These are phyloP conservation scores for Plectranthus barbatus DNA, from an alignment of 257 asterid species.

Conservation along the genomic window DNA sequence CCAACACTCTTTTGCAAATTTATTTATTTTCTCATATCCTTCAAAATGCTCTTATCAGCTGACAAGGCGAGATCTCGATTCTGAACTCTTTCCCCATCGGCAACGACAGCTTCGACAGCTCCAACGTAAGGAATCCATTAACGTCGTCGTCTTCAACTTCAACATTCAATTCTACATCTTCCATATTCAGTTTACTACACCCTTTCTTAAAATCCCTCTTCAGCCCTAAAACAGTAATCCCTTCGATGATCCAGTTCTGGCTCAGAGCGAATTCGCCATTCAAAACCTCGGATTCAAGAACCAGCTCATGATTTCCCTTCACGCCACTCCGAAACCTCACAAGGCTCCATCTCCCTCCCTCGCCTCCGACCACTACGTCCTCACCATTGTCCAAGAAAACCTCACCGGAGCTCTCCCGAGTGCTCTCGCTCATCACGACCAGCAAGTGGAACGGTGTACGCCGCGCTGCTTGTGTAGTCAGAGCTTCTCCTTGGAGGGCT, in stretches of 20 bases:
- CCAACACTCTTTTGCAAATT: too few species aligned
- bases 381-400: conserved; percentile 60
- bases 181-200: background rate
- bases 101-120: conserved; percentile 14
- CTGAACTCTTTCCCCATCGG: conserved; percentile 27
- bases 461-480: conserved; percentile 44
- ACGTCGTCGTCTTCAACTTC: background rate
- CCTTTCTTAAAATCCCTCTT: background rate
- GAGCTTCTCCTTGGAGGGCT: conserved; percentile 48
- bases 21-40: too few species aligned
- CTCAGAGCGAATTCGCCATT: conserved; percentile 28
- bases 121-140: conserved; percentile 11
- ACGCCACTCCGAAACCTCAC: conserved; percentile 18
- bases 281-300: conserved; percentile 26
- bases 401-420: conserved; percentile 32
- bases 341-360: conserved; percentile 36
- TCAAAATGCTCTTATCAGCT: conserved; percentile 1
- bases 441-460: conserved; percentile 37
- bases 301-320: conserved; percentile 21
- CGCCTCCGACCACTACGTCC: conserved; percentile 33
- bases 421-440: conserved; percentile 21
- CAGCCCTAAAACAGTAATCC: conserved; percentile 31
- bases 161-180: background rate
- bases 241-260: conserved; percentile 27
- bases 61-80: conserved; percentile 14